These are phyloP conservation scores for Neospermospora avenae DNA, from an alignment of 2,329 filamentous ascomycete species.

Conservation along the genomic window DNA sequence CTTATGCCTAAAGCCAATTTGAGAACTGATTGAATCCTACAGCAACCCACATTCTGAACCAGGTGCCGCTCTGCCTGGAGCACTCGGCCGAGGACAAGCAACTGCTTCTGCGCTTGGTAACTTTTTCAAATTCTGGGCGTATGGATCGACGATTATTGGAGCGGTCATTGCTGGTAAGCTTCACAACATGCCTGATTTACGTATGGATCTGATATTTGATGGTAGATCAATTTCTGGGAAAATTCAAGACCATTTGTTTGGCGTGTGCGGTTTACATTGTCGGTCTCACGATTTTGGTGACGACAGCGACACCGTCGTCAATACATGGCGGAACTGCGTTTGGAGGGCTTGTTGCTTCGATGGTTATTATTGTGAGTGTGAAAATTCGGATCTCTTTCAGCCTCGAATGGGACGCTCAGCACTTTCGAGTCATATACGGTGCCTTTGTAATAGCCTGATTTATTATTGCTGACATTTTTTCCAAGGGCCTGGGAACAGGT, in stretches of 20 bases:
- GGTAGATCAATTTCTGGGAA: constrained; percentile 56
- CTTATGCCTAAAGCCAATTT: too few species aligned
- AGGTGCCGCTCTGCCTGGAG: too few species aligned
- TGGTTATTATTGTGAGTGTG: too few species aligned
- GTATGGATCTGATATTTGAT: too few species aligned
- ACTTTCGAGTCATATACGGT: too few species aligned
- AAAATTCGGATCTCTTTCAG: too few species aligned
- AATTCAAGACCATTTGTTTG: constrained; percentile 58
- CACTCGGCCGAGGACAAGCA: constrained; percentile 52
- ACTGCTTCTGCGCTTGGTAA: constrained; percentile 52
- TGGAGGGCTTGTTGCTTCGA: constrained; percentile 50
- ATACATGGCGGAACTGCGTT: constrained; percentile 42
- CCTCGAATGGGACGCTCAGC: too few species aligned
- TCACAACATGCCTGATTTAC: too few species aligned
- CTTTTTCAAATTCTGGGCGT: constrained; percentile 51
- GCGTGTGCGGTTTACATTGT: constrained; percentile 45
- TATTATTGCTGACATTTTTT: constrained; percentile 49
- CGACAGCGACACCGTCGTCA: constrained; percentile 49
- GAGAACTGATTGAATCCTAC: too few species aligned
- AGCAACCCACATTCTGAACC: too few species aligned
- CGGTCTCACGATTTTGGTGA: constrained; percentile 52
- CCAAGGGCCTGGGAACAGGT: constrained; percentile 45
- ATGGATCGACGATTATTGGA: constrained; percentile 41
- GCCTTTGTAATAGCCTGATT: too few species aligned
- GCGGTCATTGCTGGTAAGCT: constrained; percentile 48